Evolutionary conservation across 345 rosid genomes (phyloP), one percentile per base, ranked within the genome.

Genomic region (Citrus hindsii): DNA sequence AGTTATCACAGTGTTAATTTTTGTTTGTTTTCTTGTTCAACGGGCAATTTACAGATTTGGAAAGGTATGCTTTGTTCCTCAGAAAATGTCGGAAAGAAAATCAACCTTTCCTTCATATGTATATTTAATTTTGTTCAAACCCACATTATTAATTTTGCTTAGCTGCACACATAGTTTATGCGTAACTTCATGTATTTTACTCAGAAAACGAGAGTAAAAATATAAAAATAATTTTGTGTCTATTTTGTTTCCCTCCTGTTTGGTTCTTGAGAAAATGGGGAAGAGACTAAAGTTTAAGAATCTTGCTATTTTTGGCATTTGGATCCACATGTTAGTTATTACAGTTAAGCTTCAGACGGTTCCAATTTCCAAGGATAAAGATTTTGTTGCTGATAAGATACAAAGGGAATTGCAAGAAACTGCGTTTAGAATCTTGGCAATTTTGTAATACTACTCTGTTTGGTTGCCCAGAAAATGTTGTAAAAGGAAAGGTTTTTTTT

Each of bases 1-100:
- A 2, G 92, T 95, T 19, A 84, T 89, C 58, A 90, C 98, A 42
- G 95, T 93, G 46, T 80, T 92, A 83, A 91, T 92, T 35, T 91
- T 90, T 71, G 92, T 85, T 77, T 92, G 95, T 82, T 85, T 90
- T 80, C 77, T 92, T 40, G 88, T 91, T 65, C 89, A 95, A 81
- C 90, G 98, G 22, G 87, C 97, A 75, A 92, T 95, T 69, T 90
- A 92, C 92, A 89, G 92, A 90, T 91, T 88, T 78, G 98, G 98
- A 76, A 95, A 87, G 89, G 98, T 92, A 74, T 61, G 56, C 58
- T 30, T 72, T 13, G 40, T 19, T 53, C 38, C 28, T 22, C 51
- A 62, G 40, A 46, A 67, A 51, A 30, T 27, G 33, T 61, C 38
- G 67, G 32, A 59, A 77, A 28, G 3, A 19, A 6, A 24, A 37